Evolutionary conservation across 192 early-diverging fungal genomes (phyloP).

Genomic region (Backusella circina): DNA sequence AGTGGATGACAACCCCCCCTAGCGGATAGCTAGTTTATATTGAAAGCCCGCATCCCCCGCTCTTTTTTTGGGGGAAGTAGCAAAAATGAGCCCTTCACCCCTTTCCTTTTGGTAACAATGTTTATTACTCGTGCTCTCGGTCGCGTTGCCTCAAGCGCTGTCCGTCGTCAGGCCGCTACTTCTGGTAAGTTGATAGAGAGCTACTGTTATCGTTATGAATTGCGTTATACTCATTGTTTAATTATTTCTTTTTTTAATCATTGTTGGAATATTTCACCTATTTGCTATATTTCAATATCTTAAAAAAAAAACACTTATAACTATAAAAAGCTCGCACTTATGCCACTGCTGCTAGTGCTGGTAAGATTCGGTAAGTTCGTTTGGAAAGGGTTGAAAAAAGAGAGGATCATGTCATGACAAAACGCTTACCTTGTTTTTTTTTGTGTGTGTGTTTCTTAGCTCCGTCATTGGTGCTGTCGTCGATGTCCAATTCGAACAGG

Average conservation of each 20-base stretch:
- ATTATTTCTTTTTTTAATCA: not conserved
- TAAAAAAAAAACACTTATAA: too few species aligned
- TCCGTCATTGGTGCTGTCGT: constrained; percentile 98
- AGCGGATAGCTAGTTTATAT: not conserved
- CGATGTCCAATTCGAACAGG: constrained; percentile 93
- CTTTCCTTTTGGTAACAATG: constrained; percentile 22
- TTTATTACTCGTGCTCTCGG: constrained; percentile 28
- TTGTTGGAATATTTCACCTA: not conserved
- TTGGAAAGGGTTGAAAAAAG: not conserved
- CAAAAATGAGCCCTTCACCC: constrained; percentile 15
- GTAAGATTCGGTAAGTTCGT: constrained; percentile 25
- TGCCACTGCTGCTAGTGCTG: constrained; percentile 56
- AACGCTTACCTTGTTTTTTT: constrained; percentile 37
- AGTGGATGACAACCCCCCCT: constrained; percentile 8
- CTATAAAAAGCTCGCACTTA: constrained; percentile 46
- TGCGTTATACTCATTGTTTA: not conserved
- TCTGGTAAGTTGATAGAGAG: constrained; percentile 4
- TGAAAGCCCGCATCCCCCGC: not conserved
- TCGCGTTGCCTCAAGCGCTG: constrained; percentile 19
- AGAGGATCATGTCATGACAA: not conserved
- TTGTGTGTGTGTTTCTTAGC: constrained; percentile 51
- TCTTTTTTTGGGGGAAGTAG: constrained; percentile 10
- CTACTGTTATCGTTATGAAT: not conserved
- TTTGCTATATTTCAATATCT: not conserved
- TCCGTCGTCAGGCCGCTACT: constrained; percentile 19